Evolutionary conservation across 1,139 yeast genomes (phyloP).

Genomic region (Geotrichum candidum): DNA sequence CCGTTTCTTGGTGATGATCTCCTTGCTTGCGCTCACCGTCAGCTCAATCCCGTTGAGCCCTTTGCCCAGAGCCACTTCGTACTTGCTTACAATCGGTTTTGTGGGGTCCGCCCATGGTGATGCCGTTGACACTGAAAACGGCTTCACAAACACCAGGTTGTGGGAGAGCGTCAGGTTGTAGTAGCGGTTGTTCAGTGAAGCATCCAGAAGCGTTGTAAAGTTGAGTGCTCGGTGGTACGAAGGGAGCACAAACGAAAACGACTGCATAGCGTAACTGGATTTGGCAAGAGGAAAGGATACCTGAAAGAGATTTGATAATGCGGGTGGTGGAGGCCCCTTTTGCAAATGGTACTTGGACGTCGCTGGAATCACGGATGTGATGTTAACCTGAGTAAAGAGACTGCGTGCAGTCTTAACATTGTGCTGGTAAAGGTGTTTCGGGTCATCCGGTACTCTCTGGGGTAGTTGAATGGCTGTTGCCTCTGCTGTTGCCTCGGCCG

Average conservation of each 20-base stretch:
- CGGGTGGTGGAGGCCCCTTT: conserved; percentile 25
- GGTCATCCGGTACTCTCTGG: not conserved
- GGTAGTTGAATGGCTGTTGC: not conserved
- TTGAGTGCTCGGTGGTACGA: conserved; percentile 31
- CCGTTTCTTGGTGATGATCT: not conserved
- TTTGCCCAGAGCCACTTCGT: conserved; percentile 26
- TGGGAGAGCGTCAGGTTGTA: conserved; percentile 25
- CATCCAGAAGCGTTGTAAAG: conserved; percentile 29
- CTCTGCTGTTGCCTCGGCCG: not conserved
- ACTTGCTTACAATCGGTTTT: conserved; percentile 26
- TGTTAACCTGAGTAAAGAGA: not conserved
- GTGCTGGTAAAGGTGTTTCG: not conserved
- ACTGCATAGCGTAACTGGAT: conserved; percentile 26
- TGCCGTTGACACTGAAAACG: conserved; percentile 25
- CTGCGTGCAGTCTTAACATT: not conserved
- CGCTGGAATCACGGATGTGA: conserved; percentile 26
- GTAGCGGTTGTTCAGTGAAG: conserved; percentile 27
- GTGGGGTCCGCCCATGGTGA: conserved; percentile 28
- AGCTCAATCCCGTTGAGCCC: conserved; percentile 31
- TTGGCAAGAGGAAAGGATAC: conserved; percentile 29
- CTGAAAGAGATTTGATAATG: conserved; percentile 31
- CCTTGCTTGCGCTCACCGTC: conserved; percentile 8
- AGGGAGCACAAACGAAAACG: conserved; percentile 33
- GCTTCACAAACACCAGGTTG: conserved; percentile 25
- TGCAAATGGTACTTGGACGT: conserved; percentile 24